Conservation (phyloP, 2,329 filamentous ascomycete genomes). For the Exophiala spinifera region DNA sequence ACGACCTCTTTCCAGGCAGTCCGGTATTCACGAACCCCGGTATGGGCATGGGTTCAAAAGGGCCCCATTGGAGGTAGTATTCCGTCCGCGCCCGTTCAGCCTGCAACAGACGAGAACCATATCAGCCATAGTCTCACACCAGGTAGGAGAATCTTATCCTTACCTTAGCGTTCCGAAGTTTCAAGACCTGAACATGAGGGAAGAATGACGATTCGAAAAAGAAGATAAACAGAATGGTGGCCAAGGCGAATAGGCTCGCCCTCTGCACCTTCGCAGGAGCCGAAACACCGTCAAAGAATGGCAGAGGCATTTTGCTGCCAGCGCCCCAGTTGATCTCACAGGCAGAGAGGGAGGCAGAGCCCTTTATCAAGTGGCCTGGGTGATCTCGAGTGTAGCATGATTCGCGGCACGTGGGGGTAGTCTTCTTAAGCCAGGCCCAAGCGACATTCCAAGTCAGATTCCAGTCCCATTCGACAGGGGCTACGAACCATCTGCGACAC, state of each 20-base stretch:
- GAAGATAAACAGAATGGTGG: conserved; percentile 14
- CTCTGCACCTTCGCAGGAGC: conserved; percentile 21
- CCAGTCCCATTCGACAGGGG: conserved; percentile 13
- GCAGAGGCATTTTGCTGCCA: conserved; percentile 17
- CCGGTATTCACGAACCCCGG: conserved; percentile 24
- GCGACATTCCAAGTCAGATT: conserved; percentile 15
- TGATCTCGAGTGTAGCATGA: conserved; percentile 16
- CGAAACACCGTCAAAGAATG: conserved; percentile 18
- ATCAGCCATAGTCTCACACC: not conserved
- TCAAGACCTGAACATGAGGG: conserved; percentile 6
- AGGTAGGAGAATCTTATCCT: not conserved
- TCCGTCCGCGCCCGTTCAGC: conserved; percentile 13
- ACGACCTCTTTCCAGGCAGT: conserved; percentile 22
- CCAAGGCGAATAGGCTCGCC: conserved; percentile 15
- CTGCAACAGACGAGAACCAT: not conserved
- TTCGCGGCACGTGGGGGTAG: conserved; percentile 2
- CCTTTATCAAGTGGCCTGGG: not conserved
- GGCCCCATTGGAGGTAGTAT: conserved; percentile 24
- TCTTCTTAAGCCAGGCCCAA: conserved; percentile 9
- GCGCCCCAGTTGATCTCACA: conserved; percentile 6
- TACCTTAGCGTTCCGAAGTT: conserved; percentile 5
- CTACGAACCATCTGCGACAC: not conserved
- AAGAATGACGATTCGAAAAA: conserved; percentile 21
- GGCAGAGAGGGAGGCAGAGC: not conserved
- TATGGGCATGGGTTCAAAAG: conserved; percentile 21